These are phyloP conservation scores for Leishmania aethiopica DNA, from an alignment of 208 protist genomes.

Conservation along the genomic window DNA sequence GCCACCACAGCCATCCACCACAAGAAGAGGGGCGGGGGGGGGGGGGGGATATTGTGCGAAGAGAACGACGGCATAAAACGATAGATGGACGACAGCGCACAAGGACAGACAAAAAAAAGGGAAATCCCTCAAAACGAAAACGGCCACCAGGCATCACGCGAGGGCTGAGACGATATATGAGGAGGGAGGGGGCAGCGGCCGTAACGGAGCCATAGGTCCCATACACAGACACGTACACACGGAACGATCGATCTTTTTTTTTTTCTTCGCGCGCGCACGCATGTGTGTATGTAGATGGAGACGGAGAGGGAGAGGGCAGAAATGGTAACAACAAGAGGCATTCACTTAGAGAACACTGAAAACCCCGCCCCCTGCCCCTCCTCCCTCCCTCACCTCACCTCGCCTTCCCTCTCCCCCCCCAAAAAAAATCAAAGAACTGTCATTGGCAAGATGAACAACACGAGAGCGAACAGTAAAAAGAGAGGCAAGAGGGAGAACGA, in stretches of 20 bases:
- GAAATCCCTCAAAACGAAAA: neutral
- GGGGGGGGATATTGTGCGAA: constrained; percentile 3
- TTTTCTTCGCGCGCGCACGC: too few relatives aligned
- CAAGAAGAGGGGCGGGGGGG: neutral
- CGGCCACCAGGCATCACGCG: neutral
- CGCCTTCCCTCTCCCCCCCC: too few relatives aligned
- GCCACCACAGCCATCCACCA: neutral
- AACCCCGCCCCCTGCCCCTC: neutral
- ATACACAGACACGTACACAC: too few relatives aligned
- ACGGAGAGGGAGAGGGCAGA: too few relatives aligned
- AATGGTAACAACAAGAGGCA: neutral
- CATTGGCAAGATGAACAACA: neutral
- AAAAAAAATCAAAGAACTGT: neutral
- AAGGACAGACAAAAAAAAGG: neutral
- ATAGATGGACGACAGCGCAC: neutral
- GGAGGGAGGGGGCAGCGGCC: too few relatives aligned
- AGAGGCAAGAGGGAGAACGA: neutral
- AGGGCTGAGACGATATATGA: neutral
- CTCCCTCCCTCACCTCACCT: too few relatives aligned
- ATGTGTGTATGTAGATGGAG: neutral
- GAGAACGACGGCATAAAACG: neutral
- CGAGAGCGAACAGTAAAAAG: neutral
- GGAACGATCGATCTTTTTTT: neutral
- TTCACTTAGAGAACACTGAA: neutral
- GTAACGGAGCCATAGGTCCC: too few relatives aligned